Evolutionary conservation across 441 rosid species (phyloP), one percentile per base, ranked within the genome.

Genomic region (Adansonia grandidieri): DNA sequence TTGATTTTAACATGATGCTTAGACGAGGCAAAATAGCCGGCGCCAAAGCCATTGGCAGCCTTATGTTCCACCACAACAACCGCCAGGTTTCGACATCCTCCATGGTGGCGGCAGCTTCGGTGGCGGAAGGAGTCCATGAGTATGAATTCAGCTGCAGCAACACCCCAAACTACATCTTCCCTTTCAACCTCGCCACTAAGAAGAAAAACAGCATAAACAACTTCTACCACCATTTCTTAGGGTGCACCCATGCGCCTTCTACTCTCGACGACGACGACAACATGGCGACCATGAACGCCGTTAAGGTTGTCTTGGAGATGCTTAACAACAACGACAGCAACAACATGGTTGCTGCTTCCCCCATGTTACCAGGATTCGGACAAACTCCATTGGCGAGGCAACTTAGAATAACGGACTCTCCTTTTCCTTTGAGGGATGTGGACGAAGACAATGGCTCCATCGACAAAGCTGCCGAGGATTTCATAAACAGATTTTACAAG

Each of bases 81-180:
- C 84, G 28, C 70, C 45, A 5, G 60, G 20, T 62, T 79, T 24
- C 87, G 7, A 11, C 67, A 13, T 69, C 42, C 69, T 5, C 47
- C 74, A 2, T 83, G 4, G 11, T 44, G 3, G 67, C 85, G 4
- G 73, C 22, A 1, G 2, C 44, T 0, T 42, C 79, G 0, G 61
- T 85, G 4, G 82, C 89, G 5, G 4, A 2, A 37, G 42, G 4
- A 14, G 67, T 14, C 2, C 66, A 62, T 8, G 97, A 93, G 77
- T 95, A 95, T 81, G 98, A 95, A 86, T 93, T 95, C 91, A 93
- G 98, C 91, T 95, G 97, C 90, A 92, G 89, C 84, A 88, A 85
- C 86, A 95, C 94, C 74, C 98, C 98, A 15, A 83, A 78, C 81
- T 83, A 81, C 86, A 67, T 91, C 4, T 82, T 80, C 79, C 84